Evolutionary conservation across 1,139 yeast genomes (phyloP), one percentile per base, ranked within the genome.

Genomic region (Barnettozyma hawaiiensis): DNA sequence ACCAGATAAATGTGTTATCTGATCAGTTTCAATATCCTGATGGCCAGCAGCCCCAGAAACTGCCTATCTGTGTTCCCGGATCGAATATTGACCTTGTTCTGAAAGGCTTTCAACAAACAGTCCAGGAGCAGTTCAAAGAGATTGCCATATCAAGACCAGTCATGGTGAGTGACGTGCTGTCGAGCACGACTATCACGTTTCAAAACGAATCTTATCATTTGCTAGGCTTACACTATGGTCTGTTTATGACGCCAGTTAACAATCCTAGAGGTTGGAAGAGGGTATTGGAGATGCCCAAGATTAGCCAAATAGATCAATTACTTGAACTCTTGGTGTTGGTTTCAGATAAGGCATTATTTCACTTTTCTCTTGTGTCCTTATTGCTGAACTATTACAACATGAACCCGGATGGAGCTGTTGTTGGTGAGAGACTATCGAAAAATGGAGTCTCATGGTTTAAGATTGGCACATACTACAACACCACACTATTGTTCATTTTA

Each of bases 1-100:
- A 81, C 55, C 57, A 66, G 9, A 58, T 84, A 20, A 63, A 66
- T 27, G 68, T 76, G 11, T 59, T 86, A 10, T 69, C 85, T 8
- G 81, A 79, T 50, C 69, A 75, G 24, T 85, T 85, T 63, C 83
- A 80, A 1, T 85, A 83, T 58, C 85, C 79, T 18, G 71, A 68
- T 7, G 62, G 69, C 9, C 73, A 70, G 40, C 68, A 72, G n/a
- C 75, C 85, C 0, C 58, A 61, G 3, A 78, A 76, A 49, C 59
- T 84, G 35, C 89, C 85, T 3, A 66, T 81, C 2, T 73, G 78
- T 44, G 73, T 81, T 0, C 71, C 76, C n/a, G 73, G 75, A 15
- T 85, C 86, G 26, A 84, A 82, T 1, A 60, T 85, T 19, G 81
- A 79, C 48, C 60, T 70, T 6, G 76, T 79, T 5, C 57, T 75